phyloP scores from a whole-genome alignment of 352 stramenopile genomes.

The Globisporangium spinosum region DNA sequence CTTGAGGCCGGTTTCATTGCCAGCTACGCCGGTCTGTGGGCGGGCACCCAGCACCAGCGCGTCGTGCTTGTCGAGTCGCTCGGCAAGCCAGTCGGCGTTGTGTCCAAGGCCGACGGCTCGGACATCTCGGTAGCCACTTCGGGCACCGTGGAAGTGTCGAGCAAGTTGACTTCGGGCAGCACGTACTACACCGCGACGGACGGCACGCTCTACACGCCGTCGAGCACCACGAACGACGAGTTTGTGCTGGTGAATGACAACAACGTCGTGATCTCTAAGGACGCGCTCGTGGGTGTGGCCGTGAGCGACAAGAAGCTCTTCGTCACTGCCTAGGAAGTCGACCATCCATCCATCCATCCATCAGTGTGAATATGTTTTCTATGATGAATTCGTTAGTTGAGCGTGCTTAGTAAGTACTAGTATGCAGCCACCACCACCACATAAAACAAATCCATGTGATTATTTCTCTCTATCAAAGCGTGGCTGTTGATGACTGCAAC shows the following conservation, averaged over 20 bases:
- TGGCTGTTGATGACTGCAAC: not conserved
- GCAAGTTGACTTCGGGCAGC: constrained; percentile 36
- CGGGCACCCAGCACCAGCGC: constrained; percentile 55
- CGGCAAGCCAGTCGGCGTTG: constrained; percentile 66
- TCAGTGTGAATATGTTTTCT: not conserved
- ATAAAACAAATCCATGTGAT: constrained; percentile 1
- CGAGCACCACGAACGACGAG: constrained; percentile 41
- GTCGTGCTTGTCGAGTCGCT: constrained; percentile 69
- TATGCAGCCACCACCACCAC: no score
- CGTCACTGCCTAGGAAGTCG: constrained; percentile 25
- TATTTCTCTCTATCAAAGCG: not conserved
- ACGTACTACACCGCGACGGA: constrained; percentile 71
- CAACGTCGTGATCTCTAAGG: constrained; percentile 73
- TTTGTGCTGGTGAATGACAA: constrained; percentile 70
- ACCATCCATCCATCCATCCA: not conserved
- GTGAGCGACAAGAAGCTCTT: constrained; percentile 60
- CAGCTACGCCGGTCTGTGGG: constrained; percentile 55
- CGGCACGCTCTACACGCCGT: constrained; percentile 49
- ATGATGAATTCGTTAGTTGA: not conserved
- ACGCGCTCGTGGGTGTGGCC: constrained; percentile 64
- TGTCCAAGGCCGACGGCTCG: constrained; percentile 50
- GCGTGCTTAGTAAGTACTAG: not conserved
- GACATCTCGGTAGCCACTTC: constrained; percentile 59
- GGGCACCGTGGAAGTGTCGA: constrained; percentile 48
- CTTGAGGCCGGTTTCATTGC: constrained; percentile 51